Evolutionary conservation across 2,329 filamentous ascomycete genomes (phyloP).

Genomic region (Botrytis paeoniae): DNA sequence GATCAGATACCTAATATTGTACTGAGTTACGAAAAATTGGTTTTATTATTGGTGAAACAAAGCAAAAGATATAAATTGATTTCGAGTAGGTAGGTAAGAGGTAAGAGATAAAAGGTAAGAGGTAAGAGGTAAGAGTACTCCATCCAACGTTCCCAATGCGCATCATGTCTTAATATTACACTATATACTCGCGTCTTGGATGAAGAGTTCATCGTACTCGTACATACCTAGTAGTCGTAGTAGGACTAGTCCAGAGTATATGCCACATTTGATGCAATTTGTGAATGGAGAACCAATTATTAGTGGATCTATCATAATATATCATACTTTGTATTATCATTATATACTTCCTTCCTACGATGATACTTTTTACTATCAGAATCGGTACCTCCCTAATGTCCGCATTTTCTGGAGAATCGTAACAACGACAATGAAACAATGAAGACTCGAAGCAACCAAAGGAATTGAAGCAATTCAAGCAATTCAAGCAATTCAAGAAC

Average conservation of each 20-base stretch:
- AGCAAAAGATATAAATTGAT: not conserved
- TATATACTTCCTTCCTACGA: not conserved
- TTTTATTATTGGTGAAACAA: not conserved
- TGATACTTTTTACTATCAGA: not conserved
- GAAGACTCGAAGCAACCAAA: not conserved
- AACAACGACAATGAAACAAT: not conserved
- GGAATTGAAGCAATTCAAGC: not conserved
- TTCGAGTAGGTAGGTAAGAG: too few species aligned
- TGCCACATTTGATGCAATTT: too few species aligned
- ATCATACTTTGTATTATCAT: not conserved
- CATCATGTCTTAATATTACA: not conserved
- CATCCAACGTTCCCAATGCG: not conserved
- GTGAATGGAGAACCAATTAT: too few species aligned
- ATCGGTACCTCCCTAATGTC: not conserved
- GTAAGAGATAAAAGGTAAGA: too few species aligned
- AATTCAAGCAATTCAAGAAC: too few species aligned
- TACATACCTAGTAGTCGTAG: not conserved
- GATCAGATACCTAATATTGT: not conserved
- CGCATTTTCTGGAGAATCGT: not conserved
- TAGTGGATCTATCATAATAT: not conserved
- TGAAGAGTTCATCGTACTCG: not conserved
- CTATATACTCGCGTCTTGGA: not conserved
- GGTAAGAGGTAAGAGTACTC: too few species aligned
- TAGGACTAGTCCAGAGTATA: too few species aligned
- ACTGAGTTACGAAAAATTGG: not conserved